These are phyloP conservation scores for Saccharomyces hybrid DNA, from an alignment of 1,139 yeast species.

Conservation along the genomic window DNA sequence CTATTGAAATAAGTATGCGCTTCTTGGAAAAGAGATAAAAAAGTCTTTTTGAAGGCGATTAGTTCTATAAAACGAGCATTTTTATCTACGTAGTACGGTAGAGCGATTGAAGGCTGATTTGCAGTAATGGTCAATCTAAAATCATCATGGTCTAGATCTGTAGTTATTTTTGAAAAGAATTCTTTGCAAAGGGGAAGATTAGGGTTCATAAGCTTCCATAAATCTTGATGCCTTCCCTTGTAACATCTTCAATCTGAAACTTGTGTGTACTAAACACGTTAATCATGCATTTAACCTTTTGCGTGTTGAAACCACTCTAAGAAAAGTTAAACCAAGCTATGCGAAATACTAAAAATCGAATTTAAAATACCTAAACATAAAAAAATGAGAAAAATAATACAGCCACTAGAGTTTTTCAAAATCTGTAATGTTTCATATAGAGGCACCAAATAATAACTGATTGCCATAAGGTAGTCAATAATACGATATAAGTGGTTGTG, in stretches of 20 bases:
- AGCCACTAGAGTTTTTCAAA: no score
- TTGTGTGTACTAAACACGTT: background rate
- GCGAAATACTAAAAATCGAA: no score
- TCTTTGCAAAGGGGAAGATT: constrained; percentile 11
- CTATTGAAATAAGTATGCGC: constrained; percentile 23
- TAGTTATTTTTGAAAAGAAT: constrained; percentile 10
- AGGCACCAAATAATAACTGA: no score
- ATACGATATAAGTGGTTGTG: background rate
- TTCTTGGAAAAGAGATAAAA: constrained; percentile 26
- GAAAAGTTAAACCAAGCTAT: background rate
- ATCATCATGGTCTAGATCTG: background rate
- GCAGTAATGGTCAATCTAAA: constrained; percentile 21
- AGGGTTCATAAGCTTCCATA: background rate
- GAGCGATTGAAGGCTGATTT: constrained; percentile 15
- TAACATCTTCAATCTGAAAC: background rate
- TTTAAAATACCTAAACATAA: background rate
- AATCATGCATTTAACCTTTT: background rate
- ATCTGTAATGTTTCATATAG: no score
- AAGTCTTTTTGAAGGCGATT: constrained; percentile 28
- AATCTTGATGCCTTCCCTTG: background rate
- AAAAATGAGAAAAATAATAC: no score
- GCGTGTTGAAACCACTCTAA: background rate
- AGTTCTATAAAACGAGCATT: constrained; percentile 23
- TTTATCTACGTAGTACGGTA: constrained; percentile 15
- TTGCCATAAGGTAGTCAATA: background rate